A percentile compares a stretch with the other conserved stretches of the same genome.
phyloP scores from a whole-genome alignment of 2,329 filamentous ascomycete species.

The Emericellopsis cladophorae region DNA sequence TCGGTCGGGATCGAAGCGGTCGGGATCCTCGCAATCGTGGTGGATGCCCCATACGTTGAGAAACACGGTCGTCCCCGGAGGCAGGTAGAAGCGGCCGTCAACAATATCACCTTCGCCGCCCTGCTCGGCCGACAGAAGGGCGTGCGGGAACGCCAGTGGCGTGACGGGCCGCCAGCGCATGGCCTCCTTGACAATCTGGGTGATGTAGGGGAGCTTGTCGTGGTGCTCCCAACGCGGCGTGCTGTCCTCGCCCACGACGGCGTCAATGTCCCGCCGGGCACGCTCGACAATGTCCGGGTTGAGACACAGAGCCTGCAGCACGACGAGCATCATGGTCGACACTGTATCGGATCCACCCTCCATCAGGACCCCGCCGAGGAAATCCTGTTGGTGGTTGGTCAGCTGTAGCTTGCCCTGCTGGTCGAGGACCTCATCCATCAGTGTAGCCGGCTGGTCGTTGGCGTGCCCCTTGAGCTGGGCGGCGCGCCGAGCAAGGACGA shows the following conservation, averaged over 20 bases:
- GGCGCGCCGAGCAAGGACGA: too few relatives aligned
- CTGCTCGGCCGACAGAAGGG: too few relatives aligned
- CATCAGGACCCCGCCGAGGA: constrained; percentile 25
- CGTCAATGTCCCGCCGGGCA: constrained; percentile 11
- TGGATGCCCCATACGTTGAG: constrained; percentile 71
- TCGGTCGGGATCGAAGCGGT: constrained; percentile 56
- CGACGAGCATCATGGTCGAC: not conserved
- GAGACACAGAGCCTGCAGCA: not conserved
- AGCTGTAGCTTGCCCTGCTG: constrained; percentile 16
- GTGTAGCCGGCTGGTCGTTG: too few relatives aligned
- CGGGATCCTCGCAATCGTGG: constrained; percentile 49
- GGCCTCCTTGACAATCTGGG: constrained; percentile 66
- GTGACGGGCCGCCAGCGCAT: constrained; percentile 71
- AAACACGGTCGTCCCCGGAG: constrained; percentile 67
- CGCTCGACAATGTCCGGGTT: too few relatives aligned
- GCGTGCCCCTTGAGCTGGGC: not conserved
- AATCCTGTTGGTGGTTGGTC: constrained; percentile 19
- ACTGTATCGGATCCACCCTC: constrained; percentile 10
- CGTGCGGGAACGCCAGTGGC: constrained; percentile 64
- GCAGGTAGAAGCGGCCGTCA: constrained; percentile 53
- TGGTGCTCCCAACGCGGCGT: constrained; percentile 15
- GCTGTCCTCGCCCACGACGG: constrained; percentile 11
- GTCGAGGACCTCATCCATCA: constrained; percentile 27
- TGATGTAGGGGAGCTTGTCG: constrained; percentile 66
- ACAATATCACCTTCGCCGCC: constrained; percentile 64